A percentile compares a stretch with the other conserved stretches of the same genome.
Evolutionary conservation across 441 rosid genomes (phyloP).

Genomic region (Jatropha multifida): DNA sequence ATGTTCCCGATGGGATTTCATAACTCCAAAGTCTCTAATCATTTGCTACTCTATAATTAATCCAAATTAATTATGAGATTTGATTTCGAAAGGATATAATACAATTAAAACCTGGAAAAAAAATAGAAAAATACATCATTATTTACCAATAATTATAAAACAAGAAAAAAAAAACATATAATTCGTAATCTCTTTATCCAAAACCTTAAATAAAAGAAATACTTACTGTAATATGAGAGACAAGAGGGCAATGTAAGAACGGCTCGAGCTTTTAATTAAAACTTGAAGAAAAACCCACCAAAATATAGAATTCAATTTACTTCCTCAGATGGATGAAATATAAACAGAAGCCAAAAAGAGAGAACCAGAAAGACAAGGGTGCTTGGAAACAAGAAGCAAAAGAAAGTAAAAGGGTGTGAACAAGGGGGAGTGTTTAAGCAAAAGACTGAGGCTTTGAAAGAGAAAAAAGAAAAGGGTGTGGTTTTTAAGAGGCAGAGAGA

Average conservation of each 20-base stretch:
- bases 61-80: neutral
- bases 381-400: neutral
- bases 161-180: neutral
- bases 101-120: neutral
- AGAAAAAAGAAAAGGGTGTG: neutral
- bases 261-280: neutral
- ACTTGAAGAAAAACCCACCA: neutral
- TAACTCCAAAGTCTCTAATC: slow-evolving; percentile 39
- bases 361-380: neutral
- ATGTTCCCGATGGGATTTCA: slow-evolving; percentile 44
- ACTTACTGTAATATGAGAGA: neutral
- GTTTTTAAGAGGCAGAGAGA: neutral
- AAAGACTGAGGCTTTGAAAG: neutral
- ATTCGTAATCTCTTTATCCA: neutral
- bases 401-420: neutral
- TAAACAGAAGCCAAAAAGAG: neutral
- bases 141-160: neutral
- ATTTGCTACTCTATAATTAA: slow-evolving; percentile 28
- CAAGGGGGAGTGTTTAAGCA: neutral
- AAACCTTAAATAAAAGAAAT: neutral
- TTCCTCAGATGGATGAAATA: neutral
- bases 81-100: neutral
- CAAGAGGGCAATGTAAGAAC: neutral
- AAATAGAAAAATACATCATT: neutral
- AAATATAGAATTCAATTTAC: neutral